Evolutionary conservation across 352 stramenopile genomes (phyloP), one percentile per base, ranked within the genome.

Genomic region (Halophytophthora batemanensis): DNA sequence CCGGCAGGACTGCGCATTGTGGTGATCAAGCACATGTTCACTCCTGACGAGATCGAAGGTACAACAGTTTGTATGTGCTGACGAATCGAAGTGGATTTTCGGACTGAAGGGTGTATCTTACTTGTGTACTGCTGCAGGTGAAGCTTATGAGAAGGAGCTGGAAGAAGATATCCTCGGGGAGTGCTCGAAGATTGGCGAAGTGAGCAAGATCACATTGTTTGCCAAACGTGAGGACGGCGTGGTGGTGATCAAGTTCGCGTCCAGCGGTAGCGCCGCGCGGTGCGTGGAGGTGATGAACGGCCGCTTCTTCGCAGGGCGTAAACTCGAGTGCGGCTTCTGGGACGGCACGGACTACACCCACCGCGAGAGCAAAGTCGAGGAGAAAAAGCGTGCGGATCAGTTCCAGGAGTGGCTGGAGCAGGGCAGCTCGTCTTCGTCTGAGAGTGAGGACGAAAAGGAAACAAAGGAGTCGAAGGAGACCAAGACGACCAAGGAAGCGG

Each of bases 21-120:
- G 29, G 93, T 98, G 25, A 78, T 99, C 25, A 97, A 98, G 74
- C 86, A 97, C 76, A 91, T 98, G 82, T 98, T 98, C 66, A 83
- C 82, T 21, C 86, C 88, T 0, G 71, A 80, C 13, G 89, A 97
- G 56, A 90, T 97, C 38, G 61, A 86, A 67, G 57, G 80, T 88
- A 41, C 11, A 29, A 11, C 17, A 15, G 6, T 34, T 34, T 21
- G 4, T 35, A 22, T 1, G 28, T 34, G 28, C 13, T 43, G 8
- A n/a, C 12, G 37, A 25, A 23, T 33, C 38, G 2, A 8, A 48
- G 13, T 17, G 0, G 3, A 8, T 4, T 4, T 31, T 34, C 17
- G 4, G 23, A 23, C 12, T 41, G 18, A 28, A 19, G 12, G 3
- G 19, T 43, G 7, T 41, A 13, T 14, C 29, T 46, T 22, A 2